Conservation (phyloP, 1,139 yeast species). For the Pichia sp. region DNA sequence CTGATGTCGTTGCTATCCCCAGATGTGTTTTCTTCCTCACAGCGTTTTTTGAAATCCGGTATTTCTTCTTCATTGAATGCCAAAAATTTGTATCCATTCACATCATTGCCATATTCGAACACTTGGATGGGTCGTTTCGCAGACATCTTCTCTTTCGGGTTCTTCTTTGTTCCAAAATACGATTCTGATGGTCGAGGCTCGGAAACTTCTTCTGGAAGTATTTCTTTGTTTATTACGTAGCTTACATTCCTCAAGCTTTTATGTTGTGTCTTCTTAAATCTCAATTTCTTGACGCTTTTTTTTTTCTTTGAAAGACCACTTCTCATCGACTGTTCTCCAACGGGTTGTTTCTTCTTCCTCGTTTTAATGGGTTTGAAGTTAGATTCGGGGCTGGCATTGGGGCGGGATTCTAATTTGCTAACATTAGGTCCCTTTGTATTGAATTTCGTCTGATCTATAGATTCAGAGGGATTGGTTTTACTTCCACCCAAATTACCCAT, state of each 20-base stretch:
- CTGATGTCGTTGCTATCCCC: neutral
- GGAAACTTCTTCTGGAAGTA: neutral
- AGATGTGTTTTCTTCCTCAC: neutral
- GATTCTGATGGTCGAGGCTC: neutral
- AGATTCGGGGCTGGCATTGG: no score
- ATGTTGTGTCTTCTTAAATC: neutral
- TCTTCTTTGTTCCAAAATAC: neutral
- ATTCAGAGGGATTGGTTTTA: no score
- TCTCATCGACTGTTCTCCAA: neutral
- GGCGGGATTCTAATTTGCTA: no score
- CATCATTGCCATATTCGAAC: conserved; percentile 35
- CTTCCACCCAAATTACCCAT: neutral
- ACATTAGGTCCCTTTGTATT: neutral
- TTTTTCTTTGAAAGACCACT: neutral
- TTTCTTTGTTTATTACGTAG: no score
- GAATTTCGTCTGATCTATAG: conserved; percentile 3
- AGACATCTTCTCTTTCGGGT: neutral
- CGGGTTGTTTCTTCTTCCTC: neutral
- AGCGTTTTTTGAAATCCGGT: conserved; percentile 2
- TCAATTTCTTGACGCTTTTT: conserved; percentile 2
- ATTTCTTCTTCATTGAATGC: conserved; percentile 22
- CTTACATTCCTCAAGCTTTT: neutral
- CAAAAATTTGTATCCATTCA: conserved; percentile 35
- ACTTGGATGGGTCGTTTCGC: conserved; percentile 4
- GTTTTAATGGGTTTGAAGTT: no score